Base-by-base conservation (phyloP, 306 rosid species). In the Betula pendula region DNA sequence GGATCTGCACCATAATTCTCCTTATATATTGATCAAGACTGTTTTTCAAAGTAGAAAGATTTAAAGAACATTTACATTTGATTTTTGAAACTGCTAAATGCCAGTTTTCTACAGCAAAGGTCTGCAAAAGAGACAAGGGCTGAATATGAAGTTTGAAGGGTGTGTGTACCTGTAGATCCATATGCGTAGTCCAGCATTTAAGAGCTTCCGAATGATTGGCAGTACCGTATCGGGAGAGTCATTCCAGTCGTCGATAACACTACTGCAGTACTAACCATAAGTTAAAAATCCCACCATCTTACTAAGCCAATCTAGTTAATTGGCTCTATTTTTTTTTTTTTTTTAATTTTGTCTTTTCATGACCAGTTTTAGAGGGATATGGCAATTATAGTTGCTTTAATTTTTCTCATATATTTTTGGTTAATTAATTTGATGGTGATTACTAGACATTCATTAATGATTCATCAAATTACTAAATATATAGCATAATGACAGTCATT, bases 151-250 rank as follows among this genome's bases (percentile, higher is more conserved):
- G 22, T 19, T 63, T 17, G 3, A 25, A 44, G 48, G 11, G 8
- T 8, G 51, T 74, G 8, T 8, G 51, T 74, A 88, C 95, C 92
- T 86, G 71, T 88, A 90, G 16, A 88, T 82, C 96, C 96, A 90
- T 42, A 90, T 83, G 58, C 91, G 91, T 48, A 90, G 74, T n/a
- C 96, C 92, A 0, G 85, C 92, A 3, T 69, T 59, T 20, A 85
- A 49, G 31, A 88, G 93, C 70, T 87, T 80, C 45, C 52, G 45
- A 74, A 88, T 84, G 40, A 78, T 27, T 0, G 92, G 93, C 20
- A 90, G 76, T 2, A 90, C 79, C 0, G 91, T 81, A 70, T n/a
- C 65, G 11, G 87, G 72, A 2, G 88, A 80, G 45, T 90, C 96
- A 3, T 66, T 81, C 96, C 96, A 90, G 24, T 12, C 71, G 13